Base-by-base conservation (phyloP, 2,329 filamentous ascomycete genomes). In the Emergomyces africanus region DNA sequence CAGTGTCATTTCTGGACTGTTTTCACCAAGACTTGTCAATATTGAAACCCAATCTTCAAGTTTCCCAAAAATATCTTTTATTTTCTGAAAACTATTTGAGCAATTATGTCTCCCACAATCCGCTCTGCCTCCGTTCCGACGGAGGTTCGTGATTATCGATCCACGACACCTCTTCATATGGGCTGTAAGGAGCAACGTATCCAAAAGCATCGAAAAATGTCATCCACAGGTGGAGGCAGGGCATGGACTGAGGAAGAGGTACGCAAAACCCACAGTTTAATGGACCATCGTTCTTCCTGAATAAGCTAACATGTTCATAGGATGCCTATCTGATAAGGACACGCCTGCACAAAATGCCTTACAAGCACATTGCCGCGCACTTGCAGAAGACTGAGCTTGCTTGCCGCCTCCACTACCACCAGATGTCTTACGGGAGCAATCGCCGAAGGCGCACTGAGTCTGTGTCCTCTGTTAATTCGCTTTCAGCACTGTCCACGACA, bases 221-320 rank as follows among this genome's bases (percentile, higher is more conserved):
- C 83, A 25, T 84, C 86, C 61, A 87, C 86, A 56, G 86, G 87
- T 64, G 87, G 88, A 65, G 87, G 88, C 66, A 81, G 88, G 71
- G 88, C 88, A 60, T 92, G 88, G 88, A 90, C 87, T 63, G 88
- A 91, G 71, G 88, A 90, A 72, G 88, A 91, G 84, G 88, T 90
- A 78, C 66, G 79, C 68, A 50, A 57, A 33, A 15, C 54, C 20
- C 28, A 51, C 35, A 37, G 25, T n/a, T 59, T 33, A 50, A 25
- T 25, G 41, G 41, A 51, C 18, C 23, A n/a, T n/a, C 20, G 30
- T 23, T 42, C 25, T 25, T 42, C 46, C 48, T 59, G n/a, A 33
- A 56, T 18, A 30, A 55, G 41, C 54, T 53, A 50, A 57, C 46
- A 8, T 33, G 9, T 14, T 18, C 8, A 39, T 63, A 92, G 88